Evolutionary conservation across 768 basidiomycete species (phyloP).

Genomic region (Lactarius evosmus): DNA sequence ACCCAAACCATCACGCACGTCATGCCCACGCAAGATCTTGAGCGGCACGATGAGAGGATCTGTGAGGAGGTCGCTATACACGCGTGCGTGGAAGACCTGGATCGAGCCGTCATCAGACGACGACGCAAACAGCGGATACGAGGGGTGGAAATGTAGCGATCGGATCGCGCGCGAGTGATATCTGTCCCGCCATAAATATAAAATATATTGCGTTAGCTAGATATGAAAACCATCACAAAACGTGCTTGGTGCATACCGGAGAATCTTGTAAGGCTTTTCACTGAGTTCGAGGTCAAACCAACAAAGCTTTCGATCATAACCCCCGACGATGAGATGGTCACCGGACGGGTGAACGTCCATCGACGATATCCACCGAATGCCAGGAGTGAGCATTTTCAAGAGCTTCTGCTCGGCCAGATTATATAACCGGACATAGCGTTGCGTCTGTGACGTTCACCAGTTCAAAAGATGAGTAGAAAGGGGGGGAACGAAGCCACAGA

Average conservation of each 20-base stretch:
- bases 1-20: slow-evolving; percentile 79
- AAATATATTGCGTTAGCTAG: slow-evolving; percentile 1
- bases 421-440: slow-evolving; percentile 93
- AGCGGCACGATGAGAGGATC: slow-evolving; percentile 97
- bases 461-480: slow-evolving; percentile 10
- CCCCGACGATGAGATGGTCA: slow-evolving; percentile 95
- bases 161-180: slow-evolving; percentile 95
- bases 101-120: slow-evolving; percentile 97
- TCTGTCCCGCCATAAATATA: slow-evolving; percentile 40
- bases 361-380: slow-evolving; percentile 94
- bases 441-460: slow-evolving; percentile 56
- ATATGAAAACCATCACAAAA: slow-evolving; percentile 6
- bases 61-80: slow-evolving; percentile 93
- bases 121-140: slow-evolving; percentile 93
- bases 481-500: slow-evolving; percentile 43
- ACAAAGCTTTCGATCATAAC: slow-evolving; percentile 95
- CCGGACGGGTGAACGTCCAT: slow-evolving; percentile 96
- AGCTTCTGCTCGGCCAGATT: slow-evolving; percentile 92
- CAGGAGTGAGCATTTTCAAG: slow-evolving; percentile 90
- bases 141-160: slow-evolving; percentile 88
- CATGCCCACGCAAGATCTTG: slow-evolving; percentile 93
- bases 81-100: slow-evolving; percentile 93
- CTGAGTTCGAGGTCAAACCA: slow-evolving; percentile 99
- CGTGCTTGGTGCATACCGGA: slow-evolving; percentile 56
- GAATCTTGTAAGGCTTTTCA: slow-evolving; percentile 94